These are phyloP conservation scores for Nicotiana tomentosiformis DNA, from an alignment of 257 asterid species.

Conservation along the genomic window DNA sequence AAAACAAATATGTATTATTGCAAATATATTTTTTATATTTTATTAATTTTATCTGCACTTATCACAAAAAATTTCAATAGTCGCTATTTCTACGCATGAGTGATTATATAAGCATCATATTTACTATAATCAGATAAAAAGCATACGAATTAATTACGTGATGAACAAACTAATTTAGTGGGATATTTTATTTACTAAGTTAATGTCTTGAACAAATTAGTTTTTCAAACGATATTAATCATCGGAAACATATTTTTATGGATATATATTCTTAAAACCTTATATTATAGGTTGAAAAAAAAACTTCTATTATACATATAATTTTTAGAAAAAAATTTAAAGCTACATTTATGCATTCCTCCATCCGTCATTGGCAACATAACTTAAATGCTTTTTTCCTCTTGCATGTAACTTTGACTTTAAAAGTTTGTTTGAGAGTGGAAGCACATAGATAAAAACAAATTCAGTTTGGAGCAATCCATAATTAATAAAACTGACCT, in stretches of 20 bases:
- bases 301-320: no score
- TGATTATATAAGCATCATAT: background rate
- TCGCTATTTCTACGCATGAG: background rate
- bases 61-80: no score
- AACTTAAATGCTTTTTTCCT: background rate
- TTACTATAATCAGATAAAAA: no score
- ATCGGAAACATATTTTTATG: background rate
- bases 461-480: background rate
- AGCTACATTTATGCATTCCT: background rate
- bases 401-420: background rate
- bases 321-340: no score
- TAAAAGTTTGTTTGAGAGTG: background rate
- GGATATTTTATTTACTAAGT: background rate
- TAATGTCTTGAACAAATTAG: no score
- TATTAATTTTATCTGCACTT: background rate
- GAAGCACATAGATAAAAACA: background rate
- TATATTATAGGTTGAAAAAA: no score
- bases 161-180: background rate
- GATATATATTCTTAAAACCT: no score
- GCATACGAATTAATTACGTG: background rate
- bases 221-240: background rate
- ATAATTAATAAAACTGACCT: background rate
- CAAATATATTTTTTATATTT: no score
- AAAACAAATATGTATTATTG: no score
- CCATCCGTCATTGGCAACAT: background rate